Percentiles rank a stretch among this genome's conserved stretches.
Conservation (phyloP, 2,329 filamentous ascomycete genomes). For the Botrytis byssoidea region DNA sequence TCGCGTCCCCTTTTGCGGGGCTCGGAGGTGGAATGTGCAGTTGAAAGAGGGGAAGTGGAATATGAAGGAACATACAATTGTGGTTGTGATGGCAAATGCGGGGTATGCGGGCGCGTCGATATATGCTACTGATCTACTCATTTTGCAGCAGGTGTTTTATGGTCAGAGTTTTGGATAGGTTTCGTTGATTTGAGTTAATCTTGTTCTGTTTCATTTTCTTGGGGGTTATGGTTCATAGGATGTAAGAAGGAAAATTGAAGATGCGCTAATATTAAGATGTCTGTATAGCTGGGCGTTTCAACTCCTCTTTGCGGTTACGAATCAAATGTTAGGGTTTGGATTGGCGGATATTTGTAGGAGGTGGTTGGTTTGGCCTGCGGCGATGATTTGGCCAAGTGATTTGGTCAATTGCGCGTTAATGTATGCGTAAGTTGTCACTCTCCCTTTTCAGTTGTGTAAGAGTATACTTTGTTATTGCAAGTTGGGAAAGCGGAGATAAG, state of each 20-base stretch:
- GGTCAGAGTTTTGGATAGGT: slow-evolving; percentile 61
- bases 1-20: slow-evolving; percentile 24
- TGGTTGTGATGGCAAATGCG: slow-evolving; percentile 59
- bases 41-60: slow-evolving; percentile 41
- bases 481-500: background rate
- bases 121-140: slow-evolving; percentile 71
- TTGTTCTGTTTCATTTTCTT: no score
- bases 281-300: slow-evolving; percentile 45
- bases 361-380: slow-evolving; percentile 57
- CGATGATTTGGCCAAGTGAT: slow-evolving; percentile 65
- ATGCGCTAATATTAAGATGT: no score
- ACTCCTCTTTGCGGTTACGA: slow-evolving; percentile 58
- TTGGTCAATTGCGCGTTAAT: slow-evolving; percentile 51
- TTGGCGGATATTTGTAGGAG: slow-evolving; percentile 58
- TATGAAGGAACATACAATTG: slow-evolving; percentile 65
- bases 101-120: slow-evolving; percentile 58
- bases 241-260: no score
- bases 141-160: slow-evolving; percentile 72
- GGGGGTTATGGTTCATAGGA: no score
- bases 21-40: background rate
- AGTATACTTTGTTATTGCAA: background rate
- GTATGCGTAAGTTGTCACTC: slow-evolving; percentile 42
- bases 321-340: slow-evolving; percentile 62
- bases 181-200: no score
- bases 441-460: background rate